These are phyloP conservation scores for Incumbomyces delicatus DNA, from an alignment of 2,329 filamentous ascomycete genomes.

Conservation along the genomic window DNA sequence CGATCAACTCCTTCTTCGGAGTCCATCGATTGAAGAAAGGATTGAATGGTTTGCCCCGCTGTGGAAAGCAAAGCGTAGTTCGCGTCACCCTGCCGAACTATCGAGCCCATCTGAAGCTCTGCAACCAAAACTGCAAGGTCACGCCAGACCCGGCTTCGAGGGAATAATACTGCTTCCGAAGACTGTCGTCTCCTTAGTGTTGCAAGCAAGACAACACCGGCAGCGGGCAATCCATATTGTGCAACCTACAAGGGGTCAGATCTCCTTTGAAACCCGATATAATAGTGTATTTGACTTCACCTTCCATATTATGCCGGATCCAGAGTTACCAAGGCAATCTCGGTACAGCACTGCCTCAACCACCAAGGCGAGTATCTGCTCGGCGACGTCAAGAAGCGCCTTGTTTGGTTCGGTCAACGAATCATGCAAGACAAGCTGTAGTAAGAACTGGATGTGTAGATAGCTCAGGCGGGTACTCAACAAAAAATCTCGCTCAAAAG, in stretches of 20 bases:
- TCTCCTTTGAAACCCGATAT: conserved; percentile 17
- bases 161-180: too few species aligned
- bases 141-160: not conserved
- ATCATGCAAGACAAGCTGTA: too few species aligned
- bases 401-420: too few species aligned
- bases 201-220: conserved; percentile 26
- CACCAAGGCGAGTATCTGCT: not conserved
- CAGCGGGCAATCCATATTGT: conserved; percentile 25
- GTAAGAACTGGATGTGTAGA: too few species aligned
- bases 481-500: too few species aligned
- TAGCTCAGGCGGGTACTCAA: too few species aligned
- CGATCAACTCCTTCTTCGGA: not conserved
- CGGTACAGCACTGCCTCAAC: conserved; percentile 16
- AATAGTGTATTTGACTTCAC: not conserved
- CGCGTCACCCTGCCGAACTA: not conserved
- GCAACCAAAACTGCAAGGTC: not conserved
- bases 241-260: conserved; percentile 10
- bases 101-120: not conserved
- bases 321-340: not conserved
- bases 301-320: not conserved
- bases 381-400: not conserved
- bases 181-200: conserved; percentile 23
- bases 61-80: not conserved
- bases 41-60: not conserved
- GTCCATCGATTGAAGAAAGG: not conserved